A percentile compares a stretch with the other conserved stretches of the same genome.
Evolutionary conservation across 2,329 filamentous ascomycete genomes (phyloP).

Genomic region (Alternaria brassicae): DNA sequence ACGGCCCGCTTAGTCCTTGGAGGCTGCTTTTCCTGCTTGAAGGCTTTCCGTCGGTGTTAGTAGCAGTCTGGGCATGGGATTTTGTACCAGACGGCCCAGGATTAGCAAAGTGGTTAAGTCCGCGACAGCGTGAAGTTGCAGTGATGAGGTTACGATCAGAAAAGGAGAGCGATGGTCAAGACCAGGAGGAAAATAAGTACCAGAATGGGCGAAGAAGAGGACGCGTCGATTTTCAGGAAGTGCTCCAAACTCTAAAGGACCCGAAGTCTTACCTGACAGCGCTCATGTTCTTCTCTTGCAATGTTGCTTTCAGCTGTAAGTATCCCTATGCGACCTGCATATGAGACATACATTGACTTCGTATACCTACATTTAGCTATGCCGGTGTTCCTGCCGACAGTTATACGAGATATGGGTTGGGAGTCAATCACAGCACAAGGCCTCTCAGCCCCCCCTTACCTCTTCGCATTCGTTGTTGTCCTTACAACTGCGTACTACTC

Average conservation of each 20-base stretch:
- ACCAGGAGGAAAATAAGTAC: conserved; percentile 29
- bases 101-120: conserved; percentile 52
- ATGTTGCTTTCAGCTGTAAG: conserved; percentile 78
- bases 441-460: conserved; percentile 81
- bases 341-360: not conserved
- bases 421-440: conserved; percentile 72
- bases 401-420: conserved; percentile 79
- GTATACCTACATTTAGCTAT: conserved; percentile 56
- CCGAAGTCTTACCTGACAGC: conserved; percentile 78
- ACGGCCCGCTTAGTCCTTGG: conserved; percentile 79
- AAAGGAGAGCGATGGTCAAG: conserved; percentile 48
- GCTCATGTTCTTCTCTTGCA: conserved; percentile 84
- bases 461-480: conserved; percentile 75
- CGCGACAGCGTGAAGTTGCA: conserved; percentile 67
- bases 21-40: conserved; percentile 84
- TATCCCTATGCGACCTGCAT: not conserved
- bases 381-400: conserved; percentile 85
- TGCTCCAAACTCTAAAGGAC: conserved; percentile 67
- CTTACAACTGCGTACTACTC: conserved; percentile 75
- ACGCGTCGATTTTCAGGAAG: conserved; percentile 63
- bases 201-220: conserved; percentile 19
- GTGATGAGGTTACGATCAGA: conserved; percentile 69
- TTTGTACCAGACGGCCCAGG: conserved; percentile 77
- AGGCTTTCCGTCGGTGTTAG: conserved; percentile 81
- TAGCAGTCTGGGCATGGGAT: conserved; percentile 75